These are phyloP conservation scores for Kwoniella pini DNA, from an alignment of 768 basidiomycete species.

Conservation along the genomic window DNA sequence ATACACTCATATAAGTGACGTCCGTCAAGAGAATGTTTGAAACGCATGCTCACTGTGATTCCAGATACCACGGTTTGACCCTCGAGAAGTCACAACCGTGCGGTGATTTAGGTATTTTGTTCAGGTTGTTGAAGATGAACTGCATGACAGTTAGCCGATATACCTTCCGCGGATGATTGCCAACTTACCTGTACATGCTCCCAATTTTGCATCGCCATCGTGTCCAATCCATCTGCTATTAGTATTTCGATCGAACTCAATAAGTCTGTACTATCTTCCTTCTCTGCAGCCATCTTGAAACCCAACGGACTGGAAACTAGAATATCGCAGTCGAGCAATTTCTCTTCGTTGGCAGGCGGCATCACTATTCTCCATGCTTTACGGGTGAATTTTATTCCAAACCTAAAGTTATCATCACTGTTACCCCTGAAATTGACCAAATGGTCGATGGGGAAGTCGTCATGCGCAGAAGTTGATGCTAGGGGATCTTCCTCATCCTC, in stretches of 20 bases:
- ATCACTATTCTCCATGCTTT: slow-evolving; percentile 67
- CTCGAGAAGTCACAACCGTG: slow-evolving; percentile 94
- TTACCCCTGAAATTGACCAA: slow-evolving; percentile 95
- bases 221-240: slow-evolving; percentile 89
- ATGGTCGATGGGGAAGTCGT: slow-evolving; percentile 81
- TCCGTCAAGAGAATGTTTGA: not conserved
- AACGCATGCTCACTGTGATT: slow-evolving; percentile 76
- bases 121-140: slow-evolving; percentile 83
- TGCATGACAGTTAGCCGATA: slow-evolving; percentile 45
- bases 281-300: slow-evolving; percentile 85
- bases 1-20: not conserved
- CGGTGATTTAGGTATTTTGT: slow-evolving; percentile 87
- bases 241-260: slow-evolving; percentile 89
- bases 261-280: slow-evolving; percentile 90
- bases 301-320: slow-evolving; percentile 93
- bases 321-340: slow-evolving; percentile 85
- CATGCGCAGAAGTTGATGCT: slow-evolving; percentile 61
- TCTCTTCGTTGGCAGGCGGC: slow-evolving; percentile 57
- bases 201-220: slow-evolving; percentile 98
- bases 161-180: not conserved
- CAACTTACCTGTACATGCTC: slow-evolving; percentile 82
- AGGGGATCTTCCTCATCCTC: slow-evolving; percentile 67
- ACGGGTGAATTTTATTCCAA: slow-evolving; percentile 87
- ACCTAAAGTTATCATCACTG: slow-evolving; percentile 88
- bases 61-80: slow-evolving; percentile 97